Evolutionary conservation across 1,284 basidiomycete species (phyloP).

Genomic region (Peniophora sp.): DNA sequence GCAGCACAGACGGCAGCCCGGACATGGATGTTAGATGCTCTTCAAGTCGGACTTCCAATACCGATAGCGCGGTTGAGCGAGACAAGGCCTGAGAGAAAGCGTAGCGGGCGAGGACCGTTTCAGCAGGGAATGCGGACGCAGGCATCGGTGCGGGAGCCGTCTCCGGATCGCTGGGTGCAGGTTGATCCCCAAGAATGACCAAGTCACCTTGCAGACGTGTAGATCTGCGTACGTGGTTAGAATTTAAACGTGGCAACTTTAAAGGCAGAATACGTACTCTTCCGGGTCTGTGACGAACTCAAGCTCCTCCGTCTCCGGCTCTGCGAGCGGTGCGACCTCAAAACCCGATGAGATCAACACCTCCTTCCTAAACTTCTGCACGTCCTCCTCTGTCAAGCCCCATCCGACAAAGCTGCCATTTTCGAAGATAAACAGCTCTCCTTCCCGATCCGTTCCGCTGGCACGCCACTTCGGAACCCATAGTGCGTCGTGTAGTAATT

Average conservation of each 20-base stretch:
- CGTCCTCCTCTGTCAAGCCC: conserved; percentile 80
- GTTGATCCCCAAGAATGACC: conserved; percentile 75
- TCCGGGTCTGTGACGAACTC: conserved; percentile 86
- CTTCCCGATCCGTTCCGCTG: conserved; percentile 42
- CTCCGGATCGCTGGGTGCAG: conserved; percentile 39
- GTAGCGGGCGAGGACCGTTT: conserved; percentile 77
- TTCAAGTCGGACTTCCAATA: conserved; percentile 76
- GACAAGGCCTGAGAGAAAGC: conserved; percentile 86
- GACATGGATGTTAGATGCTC: conserved; percentile 77
- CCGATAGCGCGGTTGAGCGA: conserved; percentile 78
- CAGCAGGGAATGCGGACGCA: conserved; percentile 43
- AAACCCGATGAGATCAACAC: conserved; percentile 50
- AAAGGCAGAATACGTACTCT: conserved; percentile 48
- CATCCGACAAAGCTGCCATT: conserved; percentile 85
- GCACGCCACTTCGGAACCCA: conserved; percentile 65
- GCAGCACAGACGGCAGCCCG: conserved; percentile 64
- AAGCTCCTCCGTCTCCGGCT: conserved; percentile 80
- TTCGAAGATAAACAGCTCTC: conserved; percentile 83
- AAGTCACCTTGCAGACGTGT: conserved; percentile 85
- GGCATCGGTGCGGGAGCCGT: conserved; percentile 34
- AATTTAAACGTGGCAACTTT: conserved; percentile 9
- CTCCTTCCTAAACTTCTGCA: conserved; percentile 55
- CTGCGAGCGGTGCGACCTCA: conserved; percentile 56
- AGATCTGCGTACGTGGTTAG: conserved; percentile 34
- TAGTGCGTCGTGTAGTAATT: conserved; percentile 63